Conservation (phyloP, 805 yeast genomes). For the Hanseniaspora taiwanica region DNA sequence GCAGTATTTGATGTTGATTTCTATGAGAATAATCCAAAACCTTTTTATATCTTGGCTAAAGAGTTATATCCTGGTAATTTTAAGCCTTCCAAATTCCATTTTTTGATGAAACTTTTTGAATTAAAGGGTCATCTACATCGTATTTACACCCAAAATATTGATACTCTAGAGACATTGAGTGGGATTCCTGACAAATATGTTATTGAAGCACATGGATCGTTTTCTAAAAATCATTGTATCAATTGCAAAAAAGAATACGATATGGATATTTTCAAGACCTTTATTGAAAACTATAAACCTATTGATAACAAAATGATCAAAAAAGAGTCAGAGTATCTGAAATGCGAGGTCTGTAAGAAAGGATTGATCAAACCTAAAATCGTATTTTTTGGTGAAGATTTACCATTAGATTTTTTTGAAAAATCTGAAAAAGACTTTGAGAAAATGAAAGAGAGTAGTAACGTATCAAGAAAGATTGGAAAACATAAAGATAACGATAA, state of each 20-base stretch:
- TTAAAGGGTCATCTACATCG: conserved; percentile 49
- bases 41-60: conserved; percentile 72
- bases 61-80: conserved; percentile 85
- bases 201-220: conserved; percentile 93
- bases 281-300: conserved; percentile 20
- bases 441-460: too few species aligned
- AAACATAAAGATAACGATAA: conserved; percentile 20
- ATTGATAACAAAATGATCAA: conserved; percentile 12
- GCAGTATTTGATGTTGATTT: conserved; percentile 89
- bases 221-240: conserved; percentile 74
- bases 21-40: conserved; percentile 61
- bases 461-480: conserved; percentile 21
- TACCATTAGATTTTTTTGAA: conserved; percentile 60
- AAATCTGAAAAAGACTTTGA: conserved; percentile 44
- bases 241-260: conserved; percentile 50
- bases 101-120: conserved; percentile 52
- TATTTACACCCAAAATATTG: conserved; percentile 87
- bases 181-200: conserved; percentile 53
- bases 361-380: conserved; percentile 88
- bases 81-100: conserved; percentile 72
- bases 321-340: conserved; percentile 20
- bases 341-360: conserved; percentile 48
- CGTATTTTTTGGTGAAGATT: conserved; percentile 84
- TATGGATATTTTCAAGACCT: conserved; percentile 29
- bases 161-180: conserved; percentile 77